A percentile compares a stretch with the other conserved stretches of the same genome.
phyloP scores from a whole-genome alignment of 2,329 filamentous ascomycete genomes.

The Cladosporium sp. region DNA sequence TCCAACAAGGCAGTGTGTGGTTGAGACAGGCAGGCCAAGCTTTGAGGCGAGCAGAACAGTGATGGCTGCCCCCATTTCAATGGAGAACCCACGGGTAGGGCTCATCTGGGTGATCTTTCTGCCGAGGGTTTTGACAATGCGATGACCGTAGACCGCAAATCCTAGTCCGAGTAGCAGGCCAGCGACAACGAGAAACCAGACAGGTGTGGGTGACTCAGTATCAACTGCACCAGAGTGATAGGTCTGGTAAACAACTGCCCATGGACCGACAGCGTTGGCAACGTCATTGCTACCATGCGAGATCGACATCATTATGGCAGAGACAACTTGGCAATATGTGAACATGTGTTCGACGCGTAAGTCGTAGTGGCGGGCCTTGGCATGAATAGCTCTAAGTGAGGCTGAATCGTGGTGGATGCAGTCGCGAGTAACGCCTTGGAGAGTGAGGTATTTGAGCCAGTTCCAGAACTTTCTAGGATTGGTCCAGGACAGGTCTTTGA shows the following conservation, averaged over 20 bases:
- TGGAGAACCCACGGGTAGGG: conserved; percentile 54
- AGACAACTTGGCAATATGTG: conserved; percentile 62
- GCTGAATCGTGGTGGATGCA: conserved; percentile 34
- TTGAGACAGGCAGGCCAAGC: conserved; percentile 58
- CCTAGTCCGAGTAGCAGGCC: conserved; percentile 51
- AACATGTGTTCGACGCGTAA: conserved; percentile 60
- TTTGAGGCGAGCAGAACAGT: conserved; percentile 61
- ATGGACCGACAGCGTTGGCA: conserved; percentile 58
- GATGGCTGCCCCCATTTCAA: conserved; percentile 57
- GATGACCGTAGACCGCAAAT: conserved; percentile 55
- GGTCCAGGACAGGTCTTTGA: not conserved
- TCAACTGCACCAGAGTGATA: conserved; percentile 47
- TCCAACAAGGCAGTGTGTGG: conserved; percentile 60
- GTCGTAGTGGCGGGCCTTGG: conserved; percentile 48
- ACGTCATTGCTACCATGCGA: conserved; percentile 65
- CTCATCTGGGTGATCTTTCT: conserved; percentile 59
- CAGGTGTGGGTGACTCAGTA: conserved; percentile 48
- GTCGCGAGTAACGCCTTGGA: conserved; percentile 22
- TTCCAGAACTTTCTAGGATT: conserved; percentile 18
- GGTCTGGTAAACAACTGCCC: conserved; percentile 57
- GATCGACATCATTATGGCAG: conserved; percentile 66
- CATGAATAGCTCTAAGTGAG: conserved; percentile 47
- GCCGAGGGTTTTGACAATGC: conserved; percentile 59
- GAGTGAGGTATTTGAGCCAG: conserved; percentile 17
- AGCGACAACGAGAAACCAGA: conserved; percentile 58